These are phyloP conservation scores for Plasmodiophora brassicae DNA, from an alignment of 208 protist species.

Conservation along the genomic window DNA sequence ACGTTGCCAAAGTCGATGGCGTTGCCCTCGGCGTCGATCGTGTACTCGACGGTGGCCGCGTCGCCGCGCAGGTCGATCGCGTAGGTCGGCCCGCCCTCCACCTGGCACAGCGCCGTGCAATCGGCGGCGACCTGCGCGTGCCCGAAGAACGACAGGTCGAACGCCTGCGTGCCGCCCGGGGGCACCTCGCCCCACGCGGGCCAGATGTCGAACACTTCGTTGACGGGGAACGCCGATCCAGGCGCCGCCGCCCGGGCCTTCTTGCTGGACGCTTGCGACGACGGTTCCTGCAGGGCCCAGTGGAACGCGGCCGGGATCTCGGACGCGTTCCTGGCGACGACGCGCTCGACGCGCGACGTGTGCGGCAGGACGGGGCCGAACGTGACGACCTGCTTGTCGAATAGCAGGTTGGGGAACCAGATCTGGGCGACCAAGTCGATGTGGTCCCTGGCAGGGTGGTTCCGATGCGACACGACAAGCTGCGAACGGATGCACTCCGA, in stretches of 20 bases:
- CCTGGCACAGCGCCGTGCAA: constrained; percentile 72
- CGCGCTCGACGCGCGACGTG: constrained; percentile 60
- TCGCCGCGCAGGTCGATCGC: constrained; percentile 71
- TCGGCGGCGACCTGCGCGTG: constrained; percentile 54
- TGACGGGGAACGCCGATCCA: background rate
- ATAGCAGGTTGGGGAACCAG: constrained; percentile 74
- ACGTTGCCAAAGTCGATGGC: constrained; percentile 79
- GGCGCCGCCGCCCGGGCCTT: background rate
- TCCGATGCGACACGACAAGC: constrained; percentile 72
- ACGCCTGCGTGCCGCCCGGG: constrained; percentile 66
- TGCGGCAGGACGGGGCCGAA: constrained; percentile 85
- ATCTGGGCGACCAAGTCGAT: constrained; percentile 72
- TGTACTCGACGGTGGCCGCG: constrained; percentile 70
- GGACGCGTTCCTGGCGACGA: constrained; percentile 20
- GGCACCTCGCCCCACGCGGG: constrained; percentile 77
- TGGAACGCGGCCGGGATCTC: background rate
- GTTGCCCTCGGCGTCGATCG: constrained; percentile 64
- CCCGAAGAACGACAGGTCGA: constrained; percentile 82
- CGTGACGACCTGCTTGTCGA: constrained; percentile 67
- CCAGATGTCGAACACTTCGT: constrained; percentile 80
- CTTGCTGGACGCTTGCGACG: background rate
- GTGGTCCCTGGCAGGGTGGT: constrained; percentile 76
- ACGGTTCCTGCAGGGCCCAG: constrained; percentile 11
- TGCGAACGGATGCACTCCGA: constrained; percentile 69
- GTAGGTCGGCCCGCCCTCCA: constrained; percentile 81